These are phyloP conservation scores for Trametes punicea DNA, from an alignment of 768 basidiomycete genomes.

Conservation along the genomic window DNA sequence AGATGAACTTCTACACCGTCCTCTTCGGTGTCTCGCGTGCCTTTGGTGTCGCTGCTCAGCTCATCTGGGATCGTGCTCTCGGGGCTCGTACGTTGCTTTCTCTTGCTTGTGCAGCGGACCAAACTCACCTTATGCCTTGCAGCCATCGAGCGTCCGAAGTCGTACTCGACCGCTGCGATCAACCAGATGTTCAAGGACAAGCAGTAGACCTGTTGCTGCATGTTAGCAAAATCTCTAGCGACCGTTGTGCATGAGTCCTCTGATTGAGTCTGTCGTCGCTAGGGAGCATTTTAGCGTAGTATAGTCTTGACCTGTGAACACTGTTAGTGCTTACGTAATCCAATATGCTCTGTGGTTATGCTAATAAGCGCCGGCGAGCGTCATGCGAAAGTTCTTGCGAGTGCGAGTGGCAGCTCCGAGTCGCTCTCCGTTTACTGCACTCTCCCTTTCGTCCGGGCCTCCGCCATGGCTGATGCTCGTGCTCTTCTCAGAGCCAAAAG, in stretches of 20 bases:
- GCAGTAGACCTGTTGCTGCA: conserved; percentile 20
- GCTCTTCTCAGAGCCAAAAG: conserved; percentile 82
- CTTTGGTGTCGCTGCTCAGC: conserved; percentile 83
- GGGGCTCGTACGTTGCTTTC: conserved; percentile 68
- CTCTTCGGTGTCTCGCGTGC: conserved; percentile 96
- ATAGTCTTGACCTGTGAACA: conserved; percentile 5
- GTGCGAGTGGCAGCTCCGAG: neutral
- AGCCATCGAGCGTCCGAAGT: conserved; percentile 91
- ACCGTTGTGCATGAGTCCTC: neutral
- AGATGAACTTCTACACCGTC: conserved; percentile 98
- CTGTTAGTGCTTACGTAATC: conserved; percentile 21
- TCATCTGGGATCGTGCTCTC: conserved; percentile 92
- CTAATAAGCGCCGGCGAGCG: conserved; percentile 4
- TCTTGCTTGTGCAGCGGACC: neutral
- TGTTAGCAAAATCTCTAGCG: neutral
- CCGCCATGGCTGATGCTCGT: conserved; percentile 72
- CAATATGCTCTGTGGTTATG: neutral
- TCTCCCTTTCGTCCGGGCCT: neutral
- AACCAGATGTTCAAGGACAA: conserved; percentile 73
- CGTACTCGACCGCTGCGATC: conserved; percentile 79
- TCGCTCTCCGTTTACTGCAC: too few relatives aligned
- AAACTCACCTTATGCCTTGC: neutral
- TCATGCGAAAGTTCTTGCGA: neutral
- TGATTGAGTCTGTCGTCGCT: neutral
- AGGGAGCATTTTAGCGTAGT: conserved; percentile 12